A percentile compares a stretch with the other conserved stretches of the same genome.
These are phyloP conservation scores for Termitomyces eurrhizus DNA, from an alignment of 768 basidiomycete species.

Conservation along the genomic window DNA sequence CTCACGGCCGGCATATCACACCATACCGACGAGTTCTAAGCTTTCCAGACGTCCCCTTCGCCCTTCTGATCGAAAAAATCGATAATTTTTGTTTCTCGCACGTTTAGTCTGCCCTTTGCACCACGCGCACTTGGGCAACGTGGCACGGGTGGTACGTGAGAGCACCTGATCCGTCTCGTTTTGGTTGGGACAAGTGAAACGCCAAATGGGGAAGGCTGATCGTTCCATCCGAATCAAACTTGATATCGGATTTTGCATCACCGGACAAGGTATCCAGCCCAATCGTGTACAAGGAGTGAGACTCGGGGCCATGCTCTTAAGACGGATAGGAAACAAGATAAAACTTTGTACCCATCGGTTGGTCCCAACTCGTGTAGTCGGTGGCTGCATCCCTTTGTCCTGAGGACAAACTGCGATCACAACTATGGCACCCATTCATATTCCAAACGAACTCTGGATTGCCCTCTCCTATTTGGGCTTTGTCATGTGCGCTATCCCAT, in stretches of 20 bases:
- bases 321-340: slow-evolving; percentile 18
- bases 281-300: slow-evolving; percentile 34
- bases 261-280: slow-evolving; percentile 39
- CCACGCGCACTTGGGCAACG: background rate
- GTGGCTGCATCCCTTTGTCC: slow-evolving; percentile 17
- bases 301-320: slow-evolving; percentile 35
- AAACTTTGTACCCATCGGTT: slow-evolving; percentile 22
- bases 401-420: background rate
- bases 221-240: slow-evolving; percentile 17
- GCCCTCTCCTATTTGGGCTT: slow-evolving; percentile 56
- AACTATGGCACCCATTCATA: slow-evolving; percentile 19
- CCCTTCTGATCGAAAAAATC: slow-evolving; percentile 9
- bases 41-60: slow-evolving; percentile 1
- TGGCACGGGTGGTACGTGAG: slow-evolving; percentile 11
- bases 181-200: slow-evolving; percentile 27
- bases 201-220: slow-evolving; percentile 27
- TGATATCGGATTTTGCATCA: slow-evolving; percentile 19
- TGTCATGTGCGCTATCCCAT: slow-evolving; percentile 52
- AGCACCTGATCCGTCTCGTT: slow-evolving; percentile 19
- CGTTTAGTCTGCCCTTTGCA: slow-evolving; percentile 3
- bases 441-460: slow-evolving; percentile 42
- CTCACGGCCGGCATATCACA: slow-evolving; percentile 5
- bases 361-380: slow-evolving; percentile 30
- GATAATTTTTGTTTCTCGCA: background rate
- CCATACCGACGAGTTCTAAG: background rate